These are phyloP conservation scores for Fusarium sp. DNA, from an alignment of 2,329 filamentous ascomycete species.

Conservation along the genomic window DNA sequence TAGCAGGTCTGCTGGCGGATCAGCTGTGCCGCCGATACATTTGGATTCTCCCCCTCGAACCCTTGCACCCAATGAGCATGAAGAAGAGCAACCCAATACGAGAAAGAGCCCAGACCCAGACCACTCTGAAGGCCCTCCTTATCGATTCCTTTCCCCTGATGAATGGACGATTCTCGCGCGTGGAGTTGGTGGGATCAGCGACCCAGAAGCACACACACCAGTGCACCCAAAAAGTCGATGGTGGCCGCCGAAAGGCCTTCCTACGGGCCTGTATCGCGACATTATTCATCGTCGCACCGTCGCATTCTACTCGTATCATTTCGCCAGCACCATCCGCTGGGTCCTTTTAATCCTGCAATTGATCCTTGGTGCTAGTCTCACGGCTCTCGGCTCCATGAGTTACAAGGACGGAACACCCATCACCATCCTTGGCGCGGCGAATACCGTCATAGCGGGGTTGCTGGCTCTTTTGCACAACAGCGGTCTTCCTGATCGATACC, in stretches of 20 bases:
- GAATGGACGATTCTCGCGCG: constrained; percentile 65
- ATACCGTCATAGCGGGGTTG: constrained; percentile 66
- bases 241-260: constrained; percentile 65
- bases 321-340: constrained; percentile 61
- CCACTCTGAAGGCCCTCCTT: constrained; percentile 16
- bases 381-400: constrained; percentile 64
- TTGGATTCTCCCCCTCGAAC: constrained; percentile 3
- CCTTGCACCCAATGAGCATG: background rate
- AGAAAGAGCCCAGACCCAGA: background rate
- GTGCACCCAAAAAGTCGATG: constrained; percentile 59
- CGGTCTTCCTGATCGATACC: constrained; percentile 66
- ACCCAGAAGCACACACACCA: constrained; percentile 60
- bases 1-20: background rate
- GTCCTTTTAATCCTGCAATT: constrained; percentile 65
- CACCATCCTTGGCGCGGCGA: constrained; percentile 65
- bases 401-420: constrained; percentile 58
- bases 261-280: constrained; percentile 65
- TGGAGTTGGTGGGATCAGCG: constrained; percentile 63
- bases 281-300: constrained; percentile 62
- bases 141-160: constrained; percentile 59
- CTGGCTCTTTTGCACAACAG: constrained; percentile 69
- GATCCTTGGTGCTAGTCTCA: constrained; percentile 64
- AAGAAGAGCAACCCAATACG: background rate
- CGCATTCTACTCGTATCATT: constrained; percentile 62
- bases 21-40: background rate